Conservation (phyloP, 2,329 filamentous ascomycete species). For the Fusarium chuoi region DNA sequence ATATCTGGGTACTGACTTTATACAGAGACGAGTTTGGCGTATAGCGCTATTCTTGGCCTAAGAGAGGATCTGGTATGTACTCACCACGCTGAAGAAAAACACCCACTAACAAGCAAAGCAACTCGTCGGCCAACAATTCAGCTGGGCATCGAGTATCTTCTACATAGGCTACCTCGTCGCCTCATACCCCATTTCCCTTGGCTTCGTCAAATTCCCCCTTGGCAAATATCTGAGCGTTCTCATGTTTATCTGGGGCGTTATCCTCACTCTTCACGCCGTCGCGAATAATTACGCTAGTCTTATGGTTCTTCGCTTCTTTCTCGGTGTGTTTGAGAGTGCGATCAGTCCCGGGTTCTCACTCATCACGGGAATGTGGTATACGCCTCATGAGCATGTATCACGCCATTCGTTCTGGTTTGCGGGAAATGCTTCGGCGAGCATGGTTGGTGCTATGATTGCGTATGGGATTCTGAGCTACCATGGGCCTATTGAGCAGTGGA, state of each 20-base stretch:
- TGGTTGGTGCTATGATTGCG: slow-evolving; percentile 15
- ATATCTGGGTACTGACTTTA: neutral
- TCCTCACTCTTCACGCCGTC: slow-evolving; percentile 1
- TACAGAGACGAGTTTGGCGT: slow-evolving; percentile 13
- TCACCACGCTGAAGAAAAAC: accelerated
- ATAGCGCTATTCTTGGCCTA: slow-evolving; percentile 8
- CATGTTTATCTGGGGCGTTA: slow-evolving; percentile 12
- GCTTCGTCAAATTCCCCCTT: slow-evolving; percentile 19
- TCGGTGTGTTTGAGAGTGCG: slow-evolving; percentile 8
- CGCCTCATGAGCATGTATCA: slow-evolving; percentile 2
- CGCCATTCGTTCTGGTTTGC: slow-evolving; percentile 18
- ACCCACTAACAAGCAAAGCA: neutral
- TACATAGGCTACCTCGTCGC: slow-evolving; percentile 21
- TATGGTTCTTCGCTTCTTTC: slow-evolving; percentile 1
- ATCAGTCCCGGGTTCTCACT: slow-evolving; percentile 9
- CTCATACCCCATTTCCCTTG: slow-evolving; percentile 11
- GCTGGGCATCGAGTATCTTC: slow-evolving; percentile 13
- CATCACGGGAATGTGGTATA: slow-evolving; percentile 20
- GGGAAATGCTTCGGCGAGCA: slow-evolving; percentile 7
- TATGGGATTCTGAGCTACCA: neutral
- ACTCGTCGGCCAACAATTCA: slow-evolving; percentile 11
- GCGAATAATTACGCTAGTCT: slow-evolving; percentile 6
- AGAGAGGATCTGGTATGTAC: neutral
- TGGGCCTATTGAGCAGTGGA: slow-evolving; percentile 6
- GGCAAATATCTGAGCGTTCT: slow-evolving; percentile 10